Evolutionary conservation across 768 basidiomycete species (phyloP).

Genomic region (Pulveroboletus sp.): DNA sequence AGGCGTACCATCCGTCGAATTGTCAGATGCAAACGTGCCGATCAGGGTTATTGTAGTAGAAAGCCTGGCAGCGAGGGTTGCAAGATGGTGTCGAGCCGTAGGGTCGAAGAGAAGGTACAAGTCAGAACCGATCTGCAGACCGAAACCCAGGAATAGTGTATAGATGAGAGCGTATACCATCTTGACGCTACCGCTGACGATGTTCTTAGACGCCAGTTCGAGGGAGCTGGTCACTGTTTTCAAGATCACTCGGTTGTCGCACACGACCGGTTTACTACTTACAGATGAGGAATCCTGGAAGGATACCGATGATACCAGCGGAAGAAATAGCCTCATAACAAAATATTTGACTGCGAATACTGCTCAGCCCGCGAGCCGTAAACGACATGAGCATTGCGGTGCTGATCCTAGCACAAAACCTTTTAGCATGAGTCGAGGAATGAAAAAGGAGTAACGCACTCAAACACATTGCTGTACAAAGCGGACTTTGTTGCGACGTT

Average conservation of each 20-base stretch:
- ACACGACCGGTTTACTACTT: too few species aligned
- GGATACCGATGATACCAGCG: slow-evolving; percentile 79
- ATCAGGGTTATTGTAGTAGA: slow-evolving; percentile 48
- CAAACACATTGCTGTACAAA: slow-evolving; percentile 87
- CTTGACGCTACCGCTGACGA: slow-evolving; percentile 78
- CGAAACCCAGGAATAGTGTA: slow-evolving; percentile 80
- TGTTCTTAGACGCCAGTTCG: slow-evolving; percentile 82
- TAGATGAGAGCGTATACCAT: slow-evolving; percentile 90
- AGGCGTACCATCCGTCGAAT: slow-evolving; percentile 37
- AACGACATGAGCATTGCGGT: slow-evolving; percentile 81
- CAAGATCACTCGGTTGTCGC: too few species aligned
- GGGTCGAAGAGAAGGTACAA: slow-evolving; percentile 71
- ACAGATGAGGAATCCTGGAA: slow-evolving; percentile 87
- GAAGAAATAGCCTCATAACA: slow-evolving; percentile 93
- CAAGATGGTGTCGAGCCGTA: slow-evolving; percentile 47
- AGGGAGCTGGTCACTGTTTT: slow-evolving; percentile 70
- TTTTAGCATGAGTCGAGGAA: slow-evolving; percentile 7
- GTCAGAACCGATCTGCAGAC: slow-evolving; percentile 80
- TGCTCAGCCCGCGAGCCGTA: slow-evolving; percentile 74
- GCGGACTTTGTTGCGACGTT: slow-evolving; percentile 70
- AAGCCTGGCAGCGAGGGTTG: slow-evolving; percentile 49
- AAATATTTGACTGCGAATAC: slow-evolving; percentile 72
- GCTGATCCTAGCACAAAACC: slow-evolving; percentile 55
- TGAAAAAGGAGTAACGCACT: slow-evolving; percentile 43
- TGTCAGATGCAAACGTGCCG: slow-evolving; percentile 67